These are phyloP conservation scores for Lachancea waltii DNA, from an alignment of 805 yeast species.

Conservation along the genomic window DNA sequence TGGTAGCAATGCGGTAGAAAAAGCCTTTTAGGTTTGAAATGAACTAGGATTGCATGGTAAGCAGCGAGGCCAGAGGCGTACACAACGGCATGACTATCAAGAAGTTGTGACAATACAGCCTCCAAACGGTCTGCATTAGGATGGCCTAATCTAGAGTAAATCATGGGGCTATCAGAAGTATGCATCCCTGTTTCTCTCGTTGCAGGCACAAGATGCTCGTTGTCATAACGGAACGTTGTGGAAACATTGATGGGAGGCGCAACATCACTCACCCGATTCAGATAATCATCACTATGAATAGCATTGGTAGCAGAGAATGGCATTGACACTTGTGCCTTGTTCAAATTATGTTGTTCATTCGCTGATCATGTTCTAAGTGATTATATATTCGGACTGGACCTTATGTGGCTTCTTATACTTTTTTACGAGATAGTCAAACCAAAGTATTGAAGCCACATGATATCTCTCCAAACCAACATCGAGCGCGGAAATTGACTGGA, in stretches of 20 bases:
- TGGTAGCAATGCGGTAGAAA: constrained; percentile 80
- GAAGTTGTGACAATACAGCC: constrained; percentile 49
- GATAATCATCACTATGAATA: constrained; percentile 66
- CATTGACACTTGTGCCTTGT: no score
- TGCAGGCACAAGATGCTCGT: constrained; percentile 47
- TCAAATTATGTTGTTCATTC: no score
- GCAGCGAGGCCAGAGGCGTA: constrained; percentile 82
- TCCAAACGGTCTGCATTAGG: constrained; percentile 69
- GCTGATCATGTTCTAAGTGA: no score
- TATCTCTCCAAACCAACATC: no score
- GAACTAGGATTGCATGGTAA: constrained; percentile 64
- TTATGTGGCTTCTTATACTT: no score
- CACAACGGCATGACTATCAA: constrained; percentile 59
- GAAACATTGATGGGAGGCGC: constrained; percentile 77
- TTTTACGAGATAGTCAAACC: no score
- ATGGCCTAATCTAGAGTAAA: constrained; percentile 71
- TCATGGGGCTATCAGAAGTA: constrained; percentile 33
- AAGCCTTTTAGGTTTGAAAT: constrained; percentile 64
- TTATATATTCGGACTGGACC: no score
- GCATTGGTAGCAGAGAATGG: constrained; percentile 40
- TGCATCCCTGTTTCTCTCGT: constrained; percentile 33
- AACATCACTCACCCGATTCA: constrained; percentile 54
- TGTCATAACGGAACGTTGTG: constrained; percentile 66
- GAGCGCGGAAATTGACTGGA: no score
- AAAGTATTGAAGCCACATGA: no score